Base-by-base conservation (phyloP, 2,329 filamentous ascomycete genomes). In the Fusarium sambucinum region DNA sequence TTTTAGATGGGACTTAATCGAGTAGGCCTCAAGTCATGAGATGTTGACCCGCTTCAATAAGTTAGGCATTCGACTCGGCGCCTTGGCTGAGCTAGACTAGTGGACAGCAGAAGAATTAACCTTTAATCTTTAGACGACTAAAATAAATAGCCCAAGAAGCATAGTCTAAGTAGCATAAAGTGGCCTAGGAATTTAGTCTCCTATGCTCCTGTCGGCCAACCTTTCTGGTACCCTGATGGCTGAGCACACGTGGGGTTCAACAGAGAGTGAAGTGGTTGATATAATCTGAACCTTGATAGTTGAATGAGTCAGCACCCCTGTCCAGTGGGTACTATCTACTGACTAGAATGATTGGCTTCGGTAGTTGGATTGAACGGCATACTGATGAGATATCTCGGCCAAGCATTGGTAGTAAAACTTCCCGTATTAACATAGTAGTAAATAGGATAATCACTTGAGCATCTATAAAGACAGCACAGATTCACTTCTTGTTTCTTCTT, bases 391-490 rank as follows among this genome's bases (percentile, higher is more conserved):
- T 19, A 37, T 3, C 17, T 19, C 35, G 6, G 2, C 11, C n/a
- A 37, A 37, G n/a, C 0, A 37, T 37, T 37, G n/a, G 35, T 37
- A n/a, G 35, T 37, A 37, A 37, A 37, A 8, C 3, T 13, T 13
- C 2, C 19, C 1, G 3, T 3, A 3, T 2, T 13, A 19, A 37
- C n/a, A 3, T 13, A 37, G 35, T 12, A 4, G 35, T 1, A 19
- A 0, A 6, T 0, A 12, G n/a, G n/a, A 7, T 13, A 37, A 4
- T 16, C n/a, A 4, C 10, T 37, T 7, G 35, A 37, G 12, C 11
- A 12, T 7, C 11, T 37, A 37, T 37, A 37, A 37, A 37, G 3
- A 19, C 4, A 6, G 2, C 35, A 2, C n/a, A 2, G 2, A 19
- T 0, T 12, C 11, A 12, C 17, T 13, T 19, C 35, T 19, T 9